Percentiles rank a stretch among this genome's conserved stretches.
Evolutionary conservation across 1,284 basidiomycete genomes (phyloP).

Genomic region (Ceratobasidium papillatum): DNA sequence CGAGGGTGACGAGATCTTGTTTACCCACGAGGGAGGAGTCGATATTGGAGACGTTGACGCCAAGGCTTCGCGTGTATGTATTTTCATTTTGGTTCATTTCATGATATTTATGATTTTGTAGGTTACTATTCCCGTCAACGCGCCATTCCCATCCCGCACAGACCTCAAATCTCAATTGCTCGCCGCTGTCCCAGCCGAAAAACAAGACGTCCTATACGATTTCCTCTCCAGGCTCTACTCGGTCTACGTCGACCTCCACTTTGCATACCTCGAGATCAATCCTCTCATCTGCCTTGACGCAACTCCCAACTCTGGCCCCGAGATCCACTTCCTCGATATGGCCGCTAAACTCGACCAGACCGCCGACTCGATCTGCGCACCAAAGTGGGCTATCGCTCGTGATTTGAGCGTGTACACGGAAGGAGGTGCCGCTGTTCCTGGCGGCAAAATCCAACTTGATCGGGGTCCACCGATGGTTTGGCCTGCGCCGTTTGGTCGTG

Average conservation of each 20-base stretch:
- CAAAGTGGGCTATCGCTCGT: slow-evolving; percentile 98
- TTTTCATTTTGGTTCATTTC: background rate
- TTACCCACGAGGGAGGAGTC: slow-evolving; percentile 99
- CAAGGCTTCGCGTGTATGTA: slow-evolving; percentile 67
- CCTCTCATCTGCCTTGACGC: slow-evolving; percentile 94
- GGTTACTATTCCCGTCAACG: slow-evolving; percentile 82
- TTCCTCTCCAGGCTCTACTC: slow-evolving; percentile 96
- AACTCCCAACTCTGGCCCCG: slow-evolving; percentile 73
- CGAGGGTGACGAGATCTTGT: slow-evolving; percentile 96
- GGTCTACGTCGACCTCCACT: slow-evolving; percentile 97
- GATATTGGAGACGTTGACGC: slow-evolving; percentile 99
- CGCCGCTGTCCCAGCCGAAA: slow-evolving; percentile 76
- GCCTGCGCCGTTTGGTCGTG: slow-evolving; percentile 98
- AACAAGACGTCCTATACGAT: slow-evolving; percentile 89
- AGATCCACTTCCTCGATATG: slow-evolving; percentile 98
- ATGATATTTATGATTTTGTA: slow-evolving; percentile 56
- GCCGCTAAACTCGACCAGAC: slow-evolving; percentile 99
- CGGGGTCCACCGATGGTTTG: slow-evolving; percentile 95
- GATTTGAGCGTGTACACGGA: slow-evolving; percentile 78
- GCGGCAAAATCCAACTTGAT: slow-evolving; percentile 75
- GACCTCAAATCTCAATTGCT: slow-evolving; percentile 80
- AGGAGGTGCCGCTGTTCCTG: slow-evolving; percentile 54
- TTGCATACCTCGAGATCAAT: slow-evolving; percentile 99
- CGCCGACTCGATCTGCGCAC: slow-evolving; percentile 96
- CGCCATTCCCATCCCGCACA: slow-evolving; percentile 82